Evolutionary conservation across 1,284 basidiomycete species (phyloP), one percentile per base, ranked within the genome.

Genomic region (Abortiporus biennis): DNA sequence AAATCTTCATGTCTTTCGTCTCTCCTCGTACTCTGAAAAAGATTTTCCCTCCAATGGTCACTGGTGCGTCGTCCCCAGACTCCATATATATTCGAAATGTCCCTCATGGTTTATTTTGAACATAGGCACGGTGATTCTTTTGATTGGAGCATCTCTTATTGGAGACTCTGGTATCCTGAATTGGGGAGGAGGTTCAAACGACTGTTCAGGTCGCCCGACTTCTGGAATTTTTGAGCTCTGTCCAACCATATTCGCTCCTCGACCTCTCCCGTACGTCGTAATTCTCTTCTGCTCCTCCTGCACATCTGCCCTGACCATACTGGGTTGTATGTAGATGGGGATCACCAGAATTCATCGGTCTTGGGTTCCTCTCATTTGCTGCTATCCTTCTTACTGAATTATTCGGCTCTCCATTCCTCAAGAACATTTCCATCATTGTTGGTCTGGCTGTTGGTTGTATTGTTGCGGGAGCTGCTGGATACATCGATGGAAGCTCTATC

Each of bases 171-270:
- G 89, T 1, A 78, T 86, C 23, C 71, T 74, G 6, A 81, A 90
- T 61, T 93, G 90, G 86, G 89, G 82, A 17, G 89, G 89, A 36
- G 87, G 88, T 6, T 77, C 80, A 5, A 86, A 88, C 48, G 71
- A 73, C 45, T 91, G 87, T 57, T 62, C 69, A 39, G 47, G 53
- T 1, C 70, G 77, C 13, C 84, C 85, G 1, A 65, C 66, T 2
- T 75, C 70, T 8, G 84, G 85, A 0, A 71, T 81, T 39, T 89
- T 83, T 58, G 58, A 66, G 43, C 65, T 88, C 1, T 92, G 88
- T 53, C 87, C 81, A 0, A 80, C 71, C 20, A 84, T 76, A 36
- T 62, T 63, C 31, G 85, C 85, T 1, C 85, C 84, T 2, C 66
- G 65, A 4, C 72, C 70, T 3, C 62, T 70, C 35, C 74, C 64